Base-by-base conservation (phyloP, 257 asterid species). In the Fraxinus excelsior region DNA sequence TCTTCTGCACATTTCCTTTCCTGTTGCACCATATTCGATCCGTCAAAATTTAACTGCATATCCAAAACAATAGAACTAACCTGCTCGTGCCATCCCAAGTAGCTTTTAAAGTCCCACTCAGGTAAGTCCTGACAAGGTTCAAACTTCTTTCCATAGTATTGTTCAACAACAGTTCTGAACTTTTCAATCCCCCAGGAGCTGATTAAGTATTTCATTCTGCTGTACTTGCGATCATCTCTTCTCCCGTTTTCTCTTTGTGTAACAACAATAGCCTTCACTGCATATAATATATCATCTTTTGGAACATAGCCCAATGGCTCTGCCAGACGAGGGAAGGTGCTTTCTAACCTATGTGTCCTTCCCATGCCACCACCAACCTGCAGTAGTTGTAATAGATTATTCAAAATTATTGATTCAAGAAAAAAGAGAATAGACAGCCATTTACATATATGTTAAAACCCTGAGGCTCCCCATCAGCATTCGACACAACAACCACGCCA, bases 71-170 rank as follows among this genome's bases (percentile, higher is more conserved):
- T n/a, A 31, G 76, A 68, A 71, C 80, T 37, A 28, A 95, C 99
- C 96, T 93, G 98, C 82, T 95, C 96, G 18, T 93, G 99, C 99
- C 99, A 95, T 67, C 99, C 99, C 88, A 95, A 85, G 86, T 93
- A 90, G 88, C 98, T 93, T 85, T 95, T 90, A 60, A 95, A 95
- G 80, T 93, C 91, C 99, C 99, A 95, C 81, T 95, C 91, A 31
- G 98, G 98, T 82, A 95, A 85, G 76, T 90, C 97, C 19, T 38
- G 96, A 84, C 91, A 87, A 70, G 94, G 91, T 81, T 93, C 90
- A 26, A 95, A 90, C 78, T 89, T 89, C 96, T 74, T 95, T 73
- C 99, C 99, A 25, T 91, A 93, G 82, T 93, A 95, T 79, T 87
- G 87, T 84, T 95, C 99, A 51, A 86, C 95, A 71, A 93, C 99